Percentiles rank a stretch among this genome's conserved stretches.
phyloP scores from a whole-genome alignment of 768 basidiomycete genomes.

The Mycena galopus region DNA sequence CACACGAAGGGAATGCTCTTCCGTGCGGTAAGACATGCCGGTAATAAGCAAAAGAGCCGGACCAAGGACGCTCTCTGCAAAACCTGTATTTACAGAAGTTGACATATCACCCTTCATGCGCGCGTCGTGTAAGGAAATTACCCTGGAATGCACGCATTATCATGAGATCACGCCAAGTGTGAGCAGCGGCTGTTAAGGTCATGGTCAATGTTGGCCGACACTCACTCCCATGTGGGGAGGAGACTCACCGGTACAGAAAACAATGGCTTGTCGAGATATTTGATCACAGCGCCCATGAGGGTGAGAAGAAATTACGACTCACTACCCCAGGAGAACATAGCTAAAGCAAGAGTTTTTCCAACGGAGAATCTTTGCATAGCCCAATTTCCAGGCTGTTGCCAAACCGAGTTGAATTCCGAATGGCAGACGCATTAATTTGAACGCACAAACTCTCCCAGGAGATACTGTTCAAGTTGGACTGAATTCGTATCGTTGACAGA shows the following conservation, averaged over 20 bases:
- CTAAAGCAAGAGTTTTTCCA: not conserved
- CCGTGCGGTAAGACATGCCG: constrained; percentile 8
- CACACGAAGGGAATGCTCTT: constrained; percentile 11
- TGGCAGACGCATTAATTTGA: not conserved
- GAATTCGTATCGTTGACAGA: not conserved
- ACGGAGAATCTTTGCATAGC: constrained; percentile 7
- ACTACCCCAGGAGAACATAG: constrained; percentile 12
- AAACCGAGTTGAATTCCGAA: not conserved
- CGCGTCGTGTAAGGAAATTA: not conserved
- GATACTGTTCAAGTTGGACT: not conserved
- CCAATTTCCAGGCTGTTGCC: constrained; percentile 9
- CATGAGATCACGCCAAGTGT: constrained; percentile 6
- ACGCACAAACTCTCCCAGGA: not conserved
- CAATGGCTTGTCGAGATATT: not conserved
- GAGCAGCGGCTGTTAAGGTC: not conserved
- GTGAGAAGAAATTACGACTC: not conserved
- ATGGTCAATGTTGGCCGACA: not conserved
- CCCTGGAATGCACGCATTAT: constrained; percentile 6
- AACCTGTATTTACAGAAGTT: not conserved
- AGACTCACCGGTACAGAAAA: constrained; percentile 10
- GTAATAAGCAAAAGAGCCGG: constrained; percentile 6
- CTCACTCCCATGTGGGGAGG: not conserved
- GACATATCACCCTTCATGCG: not conserved
- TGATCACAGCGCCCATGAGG: not conserved
- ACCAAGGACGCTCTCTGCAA: not conserved